Base-by-base conservation (phyloP, 1,139 yeast genomes). In the Candida neerlandica region DNA sequence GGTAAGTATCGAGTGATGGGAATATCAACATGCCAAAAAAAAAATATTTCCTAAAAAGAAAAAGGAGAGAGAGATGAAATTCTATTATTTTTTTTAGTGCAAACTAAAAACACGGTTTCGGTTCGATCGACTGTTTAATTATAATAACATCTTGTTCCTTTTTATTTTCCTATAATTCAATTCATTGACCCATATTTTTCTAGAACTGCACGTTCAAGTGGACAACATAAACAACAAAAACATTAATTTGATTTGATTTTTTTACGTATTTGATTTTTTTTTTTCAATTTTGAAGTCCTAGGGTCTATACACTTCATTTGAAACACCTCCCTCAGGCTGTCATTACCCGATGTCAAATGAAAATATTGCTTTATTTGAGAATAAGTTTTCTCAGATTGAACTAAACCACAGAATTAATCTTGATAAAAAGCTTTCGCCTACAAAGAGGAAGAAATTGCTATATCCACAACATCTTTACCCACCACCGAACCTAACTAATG, bases 341-440 rank as follows among this genome's bases (percentile, higher is more conserved):
- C 14, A 3, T 21, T 23, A 11, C 32, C n/a, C 11, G 12, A 42
- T 42, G 44, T 32, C 29, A 14, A 33, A 42, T 33, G 39, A 47
- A 12, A 47, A 45, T 16, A 55, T 52, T 44, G 46, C 54, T 4
- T 41, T 52, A 12, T 60, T 69, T 55, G 69, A 65, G 48, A 66
- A 63, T 50, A 60, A 64, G 49, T 68, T 69, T 53, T 62, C 73
- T 29, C 55, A 58, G 41, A 66, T 69, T 33, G 60, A 56, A 47
- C 59, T 64, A 35, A 59, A 50, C 52, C 58, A 56, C 23, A 34
- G 44, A 15, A 42, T 32, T 32, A 42, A 42, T 33, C 44, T 42
- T 29, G 40, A 33, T 23, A 42, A 42, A 19, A 42, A 42, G 35
- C 38, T 42, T 48, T 59, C 65, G 5, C 65, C 64, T 6, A 54